Conservation (phyloP, 306 rosid genomes). For the Quercus engelmannii region DNA sequence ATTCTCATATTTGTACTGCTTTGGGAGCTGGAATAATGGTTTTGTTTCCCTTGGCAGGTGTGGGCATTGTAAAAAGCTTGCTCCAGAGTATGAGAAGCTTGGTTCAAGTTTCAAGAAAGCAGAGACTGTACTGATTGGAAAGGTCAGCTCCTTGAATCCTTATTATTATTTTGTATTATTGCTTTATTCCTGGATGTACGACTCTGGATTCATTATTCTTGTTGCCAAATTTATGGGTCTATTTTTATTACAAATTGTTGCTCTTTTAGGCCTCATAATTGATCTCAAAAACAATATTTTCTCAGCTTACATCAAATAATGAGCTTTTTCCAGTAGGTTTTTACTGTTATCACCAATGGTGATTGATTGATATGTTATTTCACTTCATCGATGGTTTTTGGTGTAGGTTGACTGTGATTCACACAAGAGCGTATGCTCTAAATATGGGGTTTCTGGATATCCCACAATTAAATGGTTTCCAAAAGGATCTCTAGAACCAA, state of each 20-base stretch:
- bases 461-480: constrained; percentile 92
- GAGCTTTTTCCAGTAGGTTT: background rate
- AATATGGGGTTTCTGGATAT: constrained; percentile 80
- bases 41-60: constrained; percentile 50
- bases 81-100: constrained; percentile 87
- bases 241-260: background rate
- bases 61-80: constrained; percentile 92
- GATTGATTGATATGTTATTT: background rate
- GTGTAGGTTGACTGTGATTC: constrained; percentile 88
- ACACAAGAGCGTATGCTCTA: constrained; percentile 68
- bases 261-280: background rate
- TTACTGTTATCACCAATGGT: background rate
- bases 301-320: background rate
- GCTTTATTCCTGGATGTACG: background rate
- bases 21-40: background rate
- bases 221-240: background rate
- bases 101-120: constrained; percentile 64
- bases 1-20: background rate
- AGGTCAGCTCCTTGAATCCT: constrained; percentile 39
- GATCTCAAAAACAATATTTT: background rate
- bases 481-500: constrained; percentile 74
- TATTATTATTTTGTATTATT: background rate
- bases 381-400: background rate
- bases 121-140: constrained; percentile 67
- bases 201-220: background rate